Evolutionary conservation across 164 flowering plant genomes (phyloP).

Genomic region (Tetrastigma voinierianum): DNA sequence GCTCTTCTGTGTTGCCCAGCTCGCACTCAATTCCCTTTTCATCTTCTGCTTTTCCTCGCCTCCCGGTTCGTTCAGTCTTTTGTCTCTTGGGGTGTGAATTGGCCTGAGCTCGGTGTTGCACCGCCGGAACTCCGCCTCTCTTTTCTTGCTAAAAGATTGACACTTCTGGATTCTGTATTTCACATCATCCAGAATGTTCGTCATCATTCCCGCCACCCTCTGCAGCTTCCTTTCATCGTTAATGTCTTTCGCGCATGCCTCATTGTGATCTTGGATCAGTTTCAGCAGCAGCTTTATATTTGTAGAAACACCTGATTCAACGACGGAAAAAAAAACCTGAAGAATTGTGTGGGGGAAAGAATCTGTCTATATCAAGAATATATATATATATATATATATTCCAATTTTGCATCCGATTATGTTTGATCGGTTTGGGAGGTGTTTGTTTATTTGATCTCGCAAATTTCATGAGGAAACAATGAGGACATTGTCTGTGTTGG

Average conservation of each 20-base stretch:
- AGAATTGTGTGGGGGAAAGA: too few relatives aligned
- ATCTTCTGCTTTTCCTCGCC: slow-evolving; percentile 51
- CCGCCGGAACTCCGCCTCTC: slow-evolving; percentile 44
- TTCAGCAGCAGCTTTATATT: slow-evolving; percentile 56
- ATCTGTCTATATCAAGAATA: too few relatives aligned
- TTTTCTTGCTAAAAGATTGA: slow-evolving; percentile 29
- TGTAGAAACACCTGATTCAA: slow-evolving; percentile 45
- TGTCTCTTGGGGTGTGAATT: slow-evolving; percentile 21
- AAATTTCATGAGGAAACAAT: too few relatives aligned
- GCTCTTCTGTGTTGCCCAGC: slow-evolving; percentile 60
- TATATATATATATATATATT: too few relatives aligned
- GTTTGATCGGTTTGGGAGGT: too few relatives aligned
- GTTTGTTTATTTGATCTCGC: too few relatives aligned
- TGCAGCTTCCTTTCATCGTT: slow-evolving; percentile 38
- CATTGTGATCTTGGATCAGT: slow-evolving; percentile 61
- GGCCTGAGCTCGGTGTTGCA: slow-evolving; percentile 55
- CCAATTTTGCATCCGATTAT: too few relatives aligned
- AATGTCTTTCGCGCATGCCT: slow-evolving; percentile 31
- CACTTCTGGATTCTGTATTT: slow-evolving; percentile 49
- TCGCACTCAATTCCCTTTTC: slow-evolving; percentile 44
- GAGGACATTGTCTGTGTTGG: too few relatives aligned
- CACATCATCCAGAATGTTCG: slow-evolving; percentile 59
- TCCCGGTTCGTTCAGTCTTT: slow-evolving; percentile 15
- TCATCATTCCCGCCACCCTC: slow-evolving; percentile 62
- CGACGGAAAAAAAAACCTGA: background rate